phyloP scores from a whole-genome alignment of 805 yeast genomes.

The Saturnispora quitensis region DNA sequence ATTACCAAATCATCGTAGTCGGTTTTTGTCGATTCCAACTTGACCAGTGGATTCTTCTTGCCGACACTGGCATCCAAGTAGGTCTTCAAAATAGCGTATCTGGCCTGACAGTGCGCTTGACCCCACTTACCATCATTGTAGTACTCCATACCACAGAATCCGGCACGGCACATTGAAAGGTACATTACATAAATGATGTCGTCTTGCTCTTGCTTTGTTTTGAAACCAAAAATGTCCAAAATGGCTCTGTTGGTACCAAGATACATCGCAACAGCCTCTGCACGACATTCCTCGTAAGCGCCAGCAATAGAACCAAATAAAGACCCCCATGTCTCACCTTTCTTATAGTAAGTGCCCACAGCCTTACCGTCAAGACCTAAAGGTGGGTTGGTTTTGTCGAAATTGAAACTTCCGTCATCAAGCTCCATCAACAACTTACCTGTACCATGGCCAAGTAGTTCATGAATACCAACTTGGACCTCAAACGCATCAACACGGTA shows the following conservation, averaged over 20 bases:
- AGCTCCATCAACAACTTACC: conserved; percentile 65
- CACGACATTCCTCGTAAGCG: conserved; percentile 87
- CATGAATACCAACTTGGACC: conserved; percentile 91
- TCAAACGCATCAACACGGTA: conserved; percentile 79
- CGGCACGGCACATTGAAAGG: conserved; percentile 82
- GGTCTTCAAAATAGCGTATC: conserved; percentile 75
- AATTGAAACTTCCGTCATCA: conserved; percentile 58
- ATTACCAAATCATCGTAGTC: conserved; percentile 52
- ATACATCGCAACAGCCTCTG: conserved; percentile 82
- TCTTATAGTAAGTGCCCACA: conserved; percentile 58
- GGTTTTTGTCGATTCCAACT: conserved; percentile 39
- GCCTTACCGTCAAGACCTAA: conserved; percentile 52
- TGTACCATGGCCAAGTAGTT: conserved; percentile 83
- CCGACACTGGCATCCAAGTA: conserved; percentile 49
- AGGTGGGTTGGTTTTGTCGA: conserved; percentile 57
- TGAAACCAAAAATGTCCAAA: conserved; percentile 65
- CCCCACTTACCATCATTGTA: conserved; percentile 84
- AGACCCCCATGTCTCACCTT: conserved; percentile 88
- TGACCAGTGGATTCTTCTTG: conserved; percentile 37
- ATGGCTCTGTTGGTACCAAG: conserved; percentile 61
- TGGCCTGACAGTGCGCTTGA: conserved; percentile 90
- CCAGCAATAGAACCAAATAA: conserved; percentile 77
- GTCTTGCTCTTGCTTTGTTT: conserved; percentile 46
- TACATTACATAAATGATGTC: conserved; percentile 60
- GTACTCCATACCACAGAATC: conserved; percentile 69